Evolutionary conservation across 495 filamentous ascomycete species (phyloP).

Genomic region (Podospora appendiculata): DNA sequence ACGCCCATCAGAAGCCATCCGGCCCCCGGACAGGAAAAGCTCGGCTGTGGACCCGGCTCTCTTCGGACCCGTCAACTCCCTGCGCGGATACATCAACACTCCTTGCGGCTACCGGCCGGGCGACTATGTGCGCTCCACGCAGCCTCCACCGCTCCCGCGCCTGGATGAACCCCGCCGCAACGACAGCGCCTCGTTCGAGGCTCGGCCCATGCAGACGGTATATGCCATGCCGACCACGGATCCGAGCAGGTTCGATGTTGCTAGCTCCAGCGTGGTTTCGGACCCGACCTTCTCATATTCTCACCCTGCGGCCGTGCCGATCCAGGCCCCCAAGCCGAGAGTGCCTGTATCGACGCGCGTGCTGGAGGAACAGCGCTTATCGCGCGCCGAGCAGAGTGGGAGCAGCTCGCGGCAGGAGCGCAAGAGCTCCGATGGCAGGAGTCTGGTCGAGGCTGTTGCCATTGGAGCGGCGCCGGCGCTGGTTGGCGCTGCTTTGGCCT

Average conservation of each 20-base stretch:
- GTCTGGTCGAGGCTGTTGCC: slow-evolving; percentile 11
- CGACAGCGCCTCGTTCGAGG: slow-evolving; percentile 26
- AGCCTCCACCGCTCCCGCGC: neutral
- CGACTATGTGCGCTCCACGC: slow-evolving; percentile 13
- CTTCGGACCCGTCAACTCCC: slow-evolving; percentile 47
- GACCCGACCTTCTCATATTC: slow-evolving; percentile 8
- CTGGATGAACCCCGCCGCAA: slow-evolving; percentile 13
- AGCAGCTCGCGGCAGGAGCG: neutral
- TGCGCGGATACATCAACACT: slow-evolving; percentile 40
- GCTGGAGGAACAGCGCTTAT: slow-evolving; percentile 25
- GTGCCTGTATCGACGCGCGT: slow-evolving; percentile 32
- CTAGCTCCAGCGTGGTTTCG: slow-evolving; percentile 40
- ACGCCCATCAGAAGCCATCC: slow-evolving; percentile 18
- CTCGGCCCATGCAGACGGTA: slow-evolving; percentile 26
- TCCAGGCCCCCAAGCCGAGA: slow-evolving; percentile 40
- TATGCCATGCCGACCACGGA: slow-evolving; percentile 55
- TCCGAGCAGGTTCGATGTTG: slow-evolving; percentile 48
- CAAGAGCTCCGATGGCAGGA: slow-evolving; percentile 6
- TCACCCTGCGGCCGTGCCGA: slow-evolving; percentile 29
- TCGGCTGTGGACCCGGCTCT: slow-evolving; percentile 44
- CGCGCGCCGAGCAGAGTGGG: neutral
- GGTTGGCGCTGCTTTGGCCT: no score
- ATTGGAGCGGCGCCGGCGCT: slow-evolving; percentile 26
- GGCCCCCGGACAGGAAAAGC: slow-evolving; percentile 31
- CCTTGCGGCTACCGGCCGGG: slow-evolving; percentile 40